These are phyloP conservation scores for Colletotrichum brevisporum DNA, from an alignment of 2,329 filamentous ascomycete genomes.

Conservation along the genomic window DNA sequence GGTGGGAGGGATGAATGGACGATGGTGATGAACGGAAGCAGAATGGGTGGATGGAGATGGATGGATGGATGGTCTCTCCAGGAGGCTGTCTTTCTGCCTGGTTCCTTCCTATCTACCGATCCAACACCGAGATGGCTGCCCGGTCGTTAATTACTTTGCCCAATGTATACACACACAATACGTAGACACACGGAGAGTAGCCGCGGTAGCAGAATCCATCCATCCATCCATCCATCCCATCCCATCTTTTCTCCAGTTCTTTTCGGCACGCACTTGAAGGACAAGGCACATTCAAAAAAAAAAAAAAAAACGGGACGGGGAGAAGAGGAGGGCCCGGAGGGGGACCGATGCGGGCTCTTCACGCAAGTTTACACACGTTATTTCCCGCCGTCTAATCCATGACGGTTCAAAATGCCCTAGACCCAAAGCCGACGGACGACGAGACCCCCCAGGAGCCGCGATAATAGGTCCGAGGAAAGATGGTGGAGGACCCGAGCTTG, in stretches of 20 bases:
- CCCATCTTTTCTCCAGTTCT: conserved; percentile 35
- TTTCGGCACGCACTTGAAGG: neutral
- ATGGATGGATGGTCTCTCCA: neutral
- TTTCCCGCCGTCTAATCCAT: conserved; percentile 37
- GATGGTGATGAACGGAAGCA: conserved; percentile 5
- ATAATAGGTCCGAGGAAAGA: conserved; percentile 39
- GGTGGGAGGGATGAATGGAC: conserved; percentile 23
- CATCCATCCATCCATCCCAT: no score
- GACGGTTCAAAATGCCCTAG: conserved; percentile 31
- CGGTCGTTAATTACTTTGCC: conserved; percentile 18
- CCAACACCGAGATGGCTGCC: conserved; percentile 36
- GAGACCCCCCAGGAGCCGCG: conserved; percentile 24
- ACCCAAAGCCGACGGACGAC: conserved; percentile 18
- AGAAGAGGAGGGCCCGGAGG: conserved; percentile 28
- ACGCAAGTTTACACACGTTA: conserved; percentile 17
- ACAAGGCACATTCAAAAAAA: neutral
- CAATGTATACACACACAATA: conserved; percentile 6
- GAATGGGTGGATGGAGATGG: neutral
- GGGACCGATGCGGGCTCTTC: neutral
- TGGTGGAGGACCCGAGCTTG: conserved; percentile 32
- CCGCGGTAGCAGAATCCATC: conserved; percentile 31
- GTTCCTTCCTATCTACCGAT: conserved; percentile 19
- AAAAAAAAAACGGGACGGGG: neutral
- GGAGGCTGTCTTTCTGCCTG: no score
- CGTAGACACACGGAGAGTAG: conserved; percentile 27